Conservation (phyloP, 768 basidiomycete species). For the Mycena indigotica region DNA sequence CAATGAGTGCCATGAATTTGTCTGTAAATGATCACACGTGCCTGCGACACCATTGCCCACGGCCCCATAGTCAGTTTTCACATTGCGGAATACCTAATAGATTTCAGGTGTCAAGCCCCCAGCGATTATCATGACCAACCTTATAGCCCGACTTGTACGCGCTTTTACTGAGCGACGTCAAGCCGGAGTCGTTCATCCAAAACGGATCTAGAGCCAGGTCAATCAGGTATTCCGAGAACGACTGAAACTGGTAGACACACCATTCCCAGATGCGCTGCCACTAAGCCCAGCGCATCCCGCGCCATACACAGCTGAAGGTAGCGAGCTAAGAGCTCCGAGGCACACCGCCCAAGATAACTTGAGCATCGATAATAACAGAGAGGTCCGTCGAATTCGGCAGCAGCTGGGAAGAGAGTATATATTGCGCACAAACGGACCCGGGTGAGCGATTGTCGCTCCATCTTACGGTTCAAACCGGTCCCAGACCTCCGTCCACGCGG, state of each 20-base stretch:
- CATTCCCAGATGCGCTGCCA: neutral
- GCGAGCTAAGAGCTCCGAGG: neutral
- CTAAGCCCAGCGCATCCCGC: neutral
- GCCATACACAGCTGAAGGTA: neutral
- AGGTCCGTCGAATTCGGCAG: no score
- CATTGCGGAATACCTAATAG: neutral
- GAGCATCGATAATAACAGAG: no score
- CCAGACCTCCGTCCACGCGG: no score
- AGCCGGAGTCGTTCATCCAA: neutral
- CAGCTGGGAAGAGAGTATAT: no score
- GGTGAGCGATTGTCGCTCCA: no score
- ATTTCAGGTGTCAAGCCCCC: no score
- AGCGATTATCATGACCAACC: neutral
- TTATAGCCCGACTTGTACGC: neutral
- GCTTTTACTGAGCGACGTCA: neutral
- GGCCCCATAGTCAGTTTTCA: no score
- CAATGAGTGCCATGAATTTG: no score
- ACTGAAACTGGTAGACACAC: neutral
- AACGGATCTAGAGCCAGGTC: neutral
- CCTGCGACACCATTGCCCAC: no score
- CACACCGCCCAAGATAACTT: neutral
- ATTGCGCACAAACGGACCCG: no score
- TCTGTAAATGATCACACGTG: no score
- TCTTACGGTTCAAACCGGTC: no score
- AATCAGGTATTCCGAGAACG: neutral